phyloP scores from a whole-genome alignment of 1,284 basidiomycete genomes.

The Ceratobasidium sp. region DNA sequence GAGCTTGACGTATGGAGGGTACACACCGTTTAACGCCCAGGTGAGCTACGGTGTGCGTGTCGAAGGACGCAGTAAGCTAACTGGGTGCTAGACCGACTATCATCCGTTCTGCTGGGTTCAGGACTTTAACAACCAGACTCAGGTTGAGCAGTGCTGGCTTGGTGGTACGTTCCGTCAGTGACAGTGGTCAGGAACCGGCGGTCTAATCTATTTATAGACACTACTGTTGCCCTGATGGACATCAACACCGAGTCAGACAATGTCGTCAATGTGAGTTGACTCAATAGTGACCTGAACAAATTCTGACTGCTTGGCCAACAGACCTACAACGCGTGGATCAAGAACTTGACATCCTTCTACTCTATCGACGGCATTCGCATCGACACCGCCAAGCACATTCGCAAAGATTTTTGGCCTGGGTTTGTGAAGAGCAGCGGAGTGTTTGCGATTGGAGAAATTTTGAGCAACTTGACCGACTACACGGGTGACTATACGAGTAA shows the following conservation, averaged over 20 bases:
- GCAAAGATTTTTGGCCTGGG: constrained; percentile 61
- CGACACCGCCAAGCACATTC: constrained; percentile 61
- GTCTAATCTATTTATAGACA: constrained; percentile 55
- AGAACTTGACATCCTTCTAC: constrained; percentile 56
- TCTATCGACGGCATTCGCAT: constrained; percentile 58
- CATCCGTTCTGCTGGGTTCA: constrained; percentile 57
- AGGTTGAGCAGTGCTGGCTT: constrained; percentile 57
- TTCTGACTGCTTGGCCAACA: neutral
- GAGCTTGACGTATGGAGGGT: constrained; percentile 47
- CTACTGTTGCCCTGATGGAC: constrained; percentile 56
- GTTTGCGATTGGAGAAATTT: constrained; percentile 59
- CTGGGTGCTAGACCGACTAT: constrained; percentile 52
- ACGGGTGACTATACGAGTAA: constrained; percentile 50
- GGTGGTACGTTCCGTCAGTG: neutral
- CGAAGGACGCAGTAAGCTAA: neutral
- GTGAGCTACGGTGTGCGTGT: neutral
- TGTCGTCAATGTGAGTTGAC: constrained; percentile 52
- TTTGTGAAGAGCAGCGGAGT: constrained; percentile 58
- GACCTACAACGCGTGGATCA: constrained; percentile 58
- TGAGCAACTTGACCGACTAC: constrained; percentile 52
- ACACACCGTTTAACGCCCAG: constrained; percentile 54
- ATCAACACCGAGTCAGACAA: constrained; percentile 59
- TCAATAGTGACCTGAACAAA: neutral
- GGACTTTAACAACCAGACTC: constrained; percentile 57
- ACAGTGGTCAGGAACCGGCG: neutral